Evolutionary conservation across 805 yeast species (phyloP).

Genomic region (Kluyveromyces dobzhanskii): DNA sequence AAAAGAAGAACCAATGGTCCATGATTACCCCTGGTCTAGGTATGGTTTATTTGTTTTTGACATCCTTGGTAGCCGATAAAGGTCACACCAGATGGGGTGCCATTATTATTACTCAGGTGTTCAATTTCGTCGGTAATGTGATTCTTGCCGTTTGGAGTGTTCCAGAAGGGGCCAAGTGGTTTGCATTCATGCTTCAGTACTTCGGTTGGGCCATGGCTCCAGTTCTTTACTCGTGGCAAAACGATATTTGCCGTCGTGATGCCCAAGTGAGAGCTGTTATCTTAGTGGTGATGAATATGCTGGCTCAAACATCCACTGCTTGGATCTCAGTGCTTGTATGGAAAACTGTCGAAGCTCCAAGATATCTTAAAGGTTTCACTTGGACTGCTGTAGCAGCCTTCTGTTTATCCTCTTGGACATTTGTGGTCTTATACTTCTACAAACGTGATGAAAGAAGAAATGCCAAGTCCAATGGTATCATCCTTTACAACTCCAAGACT

Average conservation of each 20-base stretch:
- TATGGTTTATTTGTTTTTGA: constrained; percentile 28
- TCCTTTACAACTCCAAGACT: constrained; percentile 20
- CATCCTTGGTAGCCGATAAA: constrained; percentile 37
- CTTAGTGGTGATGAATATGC: constrained; percentile 41
- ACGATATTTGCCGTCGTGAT: constrained; percentile 48
- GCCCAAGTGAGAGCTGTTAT: constrained; percentile 44
- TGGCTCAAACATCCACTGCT: constrained; percentile 47
- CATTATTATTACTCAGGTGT: constrained; percentile 41
- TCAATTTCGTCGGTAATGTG: constrained; percentile 44
- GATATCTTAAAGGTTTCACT: constrained; percentile 45
- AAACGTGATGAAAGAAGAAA: constrained; percentile 32
- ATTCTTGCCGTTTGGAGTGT: constrained; percentile 50
- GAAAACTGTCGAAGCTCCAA: constrained; percentile 46
- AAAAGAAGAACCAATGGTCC: constrained; percentile 39
- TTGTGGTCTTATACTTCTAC: constrained; percentile 28
- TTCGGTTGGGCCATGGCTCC: constrained; percentile 57
- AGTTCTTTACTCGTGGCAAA: constrained; percentile 49
- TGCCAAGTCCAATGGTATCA: constrained; percentile 33
- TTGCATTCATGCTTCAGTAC: constrained; percentile 49
- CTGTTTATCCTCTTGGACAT: constrained; percentile 18
- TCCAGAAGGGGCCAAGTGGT: constrained; percentile 48
- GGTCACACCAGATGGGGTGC: constrained; percentile 48
- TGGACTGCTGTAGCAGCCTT: constrained; percentile 33
- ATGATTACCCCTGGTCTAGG: constrained; percentile 52
- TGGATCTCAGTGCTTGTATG: constrained; percentile 41